These are phyloP conservation scores for Silene coronaria DNA, from an alignment of 179 eudicot species.

Conservation along the genomic window DNA sequence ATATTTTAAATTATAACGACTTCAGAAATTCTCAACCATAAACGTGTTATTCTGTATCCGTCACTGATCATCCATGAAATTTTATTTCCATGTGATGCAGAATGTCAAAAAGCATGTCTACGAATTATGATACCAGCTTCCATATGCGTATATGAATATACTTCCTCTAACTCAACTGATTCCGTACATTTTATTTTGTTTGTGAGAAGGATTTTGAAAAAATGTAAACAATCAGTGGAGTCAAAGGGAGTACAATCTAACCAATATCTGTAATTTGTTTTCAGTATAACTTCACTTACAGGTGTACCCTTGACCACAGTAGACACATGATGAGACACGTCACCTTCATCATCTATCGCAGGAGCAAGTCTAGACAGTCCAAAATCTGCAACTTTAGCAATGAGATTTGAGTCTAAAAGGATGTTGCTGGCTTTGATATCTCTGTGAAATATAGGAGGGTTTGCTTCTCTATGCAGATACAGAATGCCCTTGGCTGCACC, in stretches of 20 bases:
- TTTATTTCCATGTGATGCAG: neutral
- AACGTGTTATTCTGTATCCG: neutral
- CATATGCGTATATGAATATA: neutral
- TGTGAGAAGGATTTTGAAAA: neutral
- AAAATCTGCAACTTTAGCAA: slow-evolving; percentile 70
- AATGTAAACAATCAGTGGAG: neutral
- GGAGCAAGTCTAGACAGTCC: slow-evolving; percentile 68
- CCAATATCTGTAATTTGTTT: neutral
- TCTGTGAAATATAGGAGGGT: slow-evolving; percentile 67
- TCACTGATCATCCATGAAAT: neutral
- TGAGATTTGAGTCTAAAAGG: slow-evolving; percentile 46
- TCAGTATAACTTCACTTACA: slow-evolving; percentile 30
- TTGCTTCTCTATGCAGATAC: slow-evolving; percentile 62
- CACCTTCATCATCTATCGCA: slow-evolving; percentile 40
- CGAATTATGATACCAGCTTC: neutral
- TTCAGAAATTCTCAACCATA: no score
- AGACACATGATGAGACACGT: slow-evolving; percentile 45
- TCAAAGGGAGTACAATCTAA: neutral
- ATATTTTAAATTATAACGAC: no score
- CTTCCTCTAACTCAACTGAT: neutral
- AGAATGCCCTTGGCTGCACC: slow-evolving; percentile 60
- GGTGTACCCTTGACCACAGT: slow-evolving; percentile 71
- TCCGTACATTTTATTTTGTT: neutral
- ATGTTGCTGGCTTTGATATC: slow-evolving; percentile 68
- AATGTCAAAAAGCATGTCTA: neutral